Evolutionary conservation across 2,329 filamentous ascomycete genomes (phyloP), one percentile per base, ranked within the genome.

Genomic region (Colletotrichum destructivum): DNA sequence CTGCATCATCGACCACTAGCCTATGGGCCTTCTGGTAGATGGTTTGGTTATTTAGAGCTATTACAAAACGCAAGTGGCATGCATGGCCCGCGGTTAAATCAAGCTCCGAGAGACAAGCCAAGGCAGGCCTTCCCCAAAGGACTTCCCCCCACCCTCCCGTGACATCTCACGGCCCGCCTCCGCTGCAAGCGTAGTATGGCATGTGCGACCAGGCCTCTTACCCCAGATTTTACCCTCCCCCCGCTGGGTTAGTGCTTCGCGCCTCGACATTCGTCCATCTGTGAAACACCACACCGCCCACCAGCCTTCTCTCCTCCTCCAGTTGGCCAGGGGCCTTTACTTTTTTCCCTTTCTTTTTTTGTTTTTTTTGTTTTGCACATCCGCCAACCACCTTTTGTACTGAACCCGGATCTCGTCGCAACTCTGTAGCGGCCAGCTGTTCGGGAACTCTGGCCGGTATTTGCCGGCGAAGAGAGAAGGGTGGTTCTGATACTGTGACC

Each of bases 401-500:
- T 49, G 62, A 35, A 55, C 31, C 12, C 40, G n/a, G 18, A 59
- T 51, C 7, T 35, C 54, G 35, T 26, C 21, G 21, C 12, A 35
- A 62, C 46, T 38, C 35, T 56, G 67, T 67, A 71, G 44, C 42
- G 18, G 23, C 42, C n/a, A 56, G 42, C 51, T 64, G 46, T 42
- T 64, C 66, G 59, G 69, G 18, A 11, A 16, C 31, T 44, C 60
- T 38, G 26, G 60, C 54, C 65, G 66, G 54, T 42, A 18, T 59
- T 60, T 63, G 40, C 68, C 63, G 63, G 62, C 15, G 21, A 67
- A 40, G 68, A 62, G 63, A 56, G 35, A 38, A 38, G 35, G 35
- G 35, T 38, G 55, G 63, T 44, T 15, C 16, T 52, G 56, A 62
- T 69, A 61, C 56, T n/a, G 44, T 54, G 35, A 26, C 26, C 16